phyloP scores from a whole-genome alignment of 2,329 filamentous ascomycete genomes.

The Botrytis cinerea region DNA sequence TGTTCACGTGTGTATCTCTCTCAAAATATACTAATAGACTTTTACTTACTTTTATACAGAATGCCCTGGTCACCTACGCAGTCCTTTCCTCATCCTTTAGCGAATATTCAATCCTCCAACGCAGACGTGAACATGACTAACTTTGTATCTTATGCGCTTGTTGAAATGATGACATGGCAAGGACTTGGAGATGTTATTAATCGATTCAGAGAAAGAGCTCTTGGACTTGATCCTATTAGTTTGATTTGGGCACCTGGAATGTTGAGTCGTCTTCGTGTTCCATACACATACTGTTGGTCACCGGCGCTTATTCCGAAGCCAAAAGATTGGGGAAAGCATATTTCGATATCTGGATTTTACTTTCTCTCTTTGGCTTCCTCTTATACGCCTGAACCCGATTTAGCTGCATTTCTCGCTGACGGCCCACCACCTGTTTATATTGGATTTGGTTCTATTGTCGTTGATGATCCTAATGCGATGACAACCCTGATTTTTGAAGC shows the following conservation, averaged over 20 bases:
- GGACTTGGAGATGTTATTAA: conserved; percentile 89
- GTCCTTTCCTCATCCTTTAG: conserved; percentile 69
- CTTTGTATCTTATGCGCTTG: conserved; percentile 67
- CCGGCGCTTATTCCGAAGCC: conserved; percentile 78
- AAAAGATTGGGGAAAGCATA: conserved; percentile 70
- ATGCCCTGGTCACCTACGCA: conserved; percentile 75
- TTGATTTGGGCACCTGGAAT: conserved; percentile 82
- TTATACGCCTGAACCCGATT: conserved; percentile 65
- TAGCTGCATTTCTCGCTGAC: conserved; percentile 65
- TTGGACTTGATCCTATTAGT: conserved; percentile 76
- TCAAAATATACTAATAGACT: neutral
- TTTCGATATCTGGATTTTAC: conserved; percentile 75
- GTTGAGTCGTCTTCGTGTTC: conserved; percentile 72
- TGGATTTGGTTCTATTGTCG: conserved; percentile 81
- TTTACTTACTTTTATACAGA: conserved; percentile 28
- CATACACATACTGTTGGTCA: conserved; percentile 90
- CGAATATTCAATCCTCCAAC: conserved; percentile 66
- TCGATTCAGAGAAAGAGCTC: conserved; percentile 71
- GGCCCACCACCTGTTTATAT: conserved; percentile 78
- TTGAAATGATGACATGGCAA: conserved; percentile 75
- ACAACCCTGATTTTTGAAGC: conserved; percentile 74
- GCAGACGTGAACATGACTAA: conserved; percentile 65
- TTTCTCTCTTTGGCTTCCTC: conserved; percentile 69
- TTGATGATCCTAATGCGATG: conserved; percentile 72
- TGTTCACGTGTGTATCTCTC: conserved; percentile 73